Evolutionary conservation across 345 rosid genomes (phyloP).

Genomic region (Dipteronia dyeriana): DNA sequence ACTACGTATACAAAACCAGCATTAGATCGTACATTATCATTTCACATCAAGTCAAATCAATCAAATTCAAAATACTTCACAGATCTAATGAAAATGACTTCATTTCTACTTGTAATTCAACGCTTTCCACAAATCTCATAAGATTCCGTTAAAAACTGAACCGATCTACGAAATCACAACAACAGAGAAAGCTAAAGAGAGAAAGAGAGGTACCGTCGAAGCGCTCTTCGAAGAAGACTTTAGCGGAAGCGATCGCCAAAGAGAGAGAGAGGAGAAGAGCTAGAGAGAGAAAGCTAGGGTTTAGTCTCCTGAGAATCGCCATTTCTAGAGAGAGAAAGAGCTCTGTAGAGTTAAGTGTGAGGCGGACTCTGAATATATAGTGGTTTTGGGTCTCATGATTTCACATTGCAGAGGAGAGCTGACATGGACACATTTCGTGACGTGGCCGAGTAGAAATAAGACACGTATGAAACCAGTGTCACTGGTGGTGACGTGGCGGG

Average conservation of each 20-base stretch:
- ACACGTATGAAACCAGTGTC: constrained; percentile 38
- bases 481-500: constrained; percentile 38
- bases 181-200: not conserved
- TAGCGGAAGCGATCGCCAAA: constrained; percentile 62
- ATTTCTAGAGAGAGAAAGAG: constrained; percentile 15
- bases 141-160: constrained; percentile 13
- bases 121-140: constrained; percentile 2
- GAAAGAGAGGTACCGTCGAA: constrained; percentile 62
- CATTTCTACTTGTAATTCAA: constrained; percentile 10
- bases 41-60: not conserved
- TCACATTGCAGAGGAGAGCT: not conserved
- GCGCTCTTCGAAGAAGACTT: constrained; percentile 87
- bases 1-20: not conserved
- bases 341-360: constrained; percentile 12
- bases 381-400: not conserved
- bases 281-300: constrained; percentile 37
- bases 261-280: constrained; percentile 33
- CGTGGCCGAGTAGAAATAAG: not conserved
- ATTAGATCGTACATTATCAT: constrained; percentile 5
- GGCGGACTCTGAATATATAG: constrained; percentile 18
- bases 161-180: constrained; percentile 9
- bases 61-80: constrained; percentile 2
- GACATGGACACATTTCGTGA: constrained; percentile 19
- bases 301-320: constrained; percentile 6
- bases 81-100: constrained; percentile 21